These are phyloP conservation scores for Microdochium trichocladiopsis DNA, from an alignment of 2,329 filamentous ascomycete genomes.

Conservation along the genomic window DNA sequence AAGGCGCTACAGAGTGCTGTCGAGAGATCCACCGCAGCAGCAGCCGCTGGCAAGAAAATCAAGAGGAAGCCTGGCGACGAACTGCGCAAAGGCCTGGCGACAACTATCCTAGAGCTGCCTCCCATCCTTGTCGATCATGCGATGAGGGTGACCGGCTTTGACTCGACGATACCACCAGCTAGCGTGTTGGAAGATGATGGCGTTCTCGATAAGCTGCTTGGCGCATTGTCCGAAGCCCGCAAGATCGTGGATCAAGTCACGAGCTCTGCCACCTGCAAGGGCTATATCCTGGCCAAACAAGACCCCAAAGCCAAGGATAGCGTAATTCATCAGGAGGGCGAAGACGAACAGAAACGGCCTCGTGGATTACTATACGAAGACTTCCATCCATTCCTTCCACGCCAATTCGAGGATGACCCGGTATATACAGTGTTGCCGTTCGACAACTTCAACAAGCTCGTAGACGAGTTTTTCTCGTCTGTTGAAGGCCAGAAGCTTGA, in stretches of 20 bases:
- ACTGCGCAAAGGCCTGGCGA: slow-evolving; percentile 71
- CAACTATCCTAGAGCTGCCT: slow-evolving; percentile 81
- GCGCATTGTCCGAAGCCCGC: slow-evolving; percentile 63
- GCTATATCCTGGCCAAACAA: slow-evolving; percentile 81
- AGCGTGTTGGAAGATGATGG: slow-evolving; percentile 62
- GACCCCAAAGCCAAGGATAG: slow-evolving; percentile 21
- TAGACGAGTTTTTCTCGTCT: slow-evolving; percentile 96
- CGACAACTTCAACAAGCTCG: slow-evolving; percentile 82
- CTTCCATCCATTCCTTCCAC: slow-evolving; percentile 86
- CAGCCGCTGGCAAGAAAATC: slow-evolving; percentile 54
- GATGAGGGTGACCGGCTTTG: slow-evolving; percentile 62
- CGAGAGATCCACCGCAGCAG: slow-evolving; percentile 45
- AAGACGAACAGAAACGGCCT: slow-evolving; percentile 27
- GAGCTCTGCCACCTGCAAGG: slow-evolving; percentile 57
- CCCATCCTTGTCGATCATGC: slow-evolving; percentile 84
- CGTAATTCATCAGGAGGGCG: slow-evolving; percentile 17
- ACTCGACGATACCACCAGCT: slow-evolving; percentile 59
- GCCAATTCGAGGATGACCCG: slow-evolving; percentile 66
- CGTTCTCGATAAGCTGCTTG: slow-evolving; percentile 59
- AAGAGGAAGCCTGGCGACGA: slow-evolving; percentile 70
- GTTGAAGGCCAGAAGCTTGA: slow-evolving; percentile 90
- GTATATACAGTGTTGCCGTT: slow-evolving; percentile 66
- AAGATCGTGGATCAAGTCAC: slow-evolving; percentile 64
- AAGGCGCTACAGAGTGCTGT: slow-evolving; percentile 61
- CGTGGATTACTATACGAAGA: slow-evolving; percentile 74